Evolutionary conservation across 805 yeast species (phyloP), one percentile per base, ranked within the genome.

Genomic region (Wickerhamiella parazyma): DNA sequence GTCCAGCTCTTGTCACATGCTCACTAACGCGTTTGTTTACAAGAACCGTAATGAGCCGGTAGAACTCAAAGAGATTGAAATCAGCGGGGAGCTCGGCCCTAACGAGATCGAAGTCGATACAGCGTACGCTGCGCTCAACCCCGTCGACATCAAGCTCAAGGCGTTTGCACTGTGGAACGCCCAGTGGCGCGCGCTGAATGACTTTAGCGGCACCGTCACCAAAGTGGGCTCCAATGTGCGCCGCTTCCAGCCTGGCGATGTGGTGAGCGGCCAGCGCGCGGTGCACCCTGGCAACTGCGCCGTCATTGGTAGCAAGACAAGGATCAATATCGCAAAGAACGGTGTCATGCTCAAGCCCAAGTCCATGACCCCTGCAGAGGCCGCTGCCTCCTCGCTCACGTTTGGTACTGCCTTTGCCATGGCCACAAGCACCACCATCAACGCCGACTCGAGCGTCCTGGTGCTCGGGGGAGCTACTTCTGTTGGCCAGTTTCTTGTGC

Each of bases 391-490:
- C 60, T 80, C 84, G 0, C 59, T 78, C 50, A 77, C 74, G 0
- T 73, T 70, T 50, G 74, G 75, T 14, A 78, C 91, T 4, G 87
- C 89, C 1, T 67, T 54, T 49, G 55, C 64, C 39, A 54, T 67
- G 37, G 56, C 70, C 21, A 55, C 56, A 6, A 48, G 53, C 5
- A 62, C 65, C 48, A 56, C 60, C 17, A 58, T 71, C 17, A 63
- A 62, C 8, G n/a, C 25, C 4, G 38, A 33, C 33, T 22, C 45
- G 16, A 31, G 29, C 14, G 72, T 80, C 3, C 65, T 81, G 38
- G 67, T 84, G 20, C 62, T 80, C 37, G 94, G 94, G 28, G 91
- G 81, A 22, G 76, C 80, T 11, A 78, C 93, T 1, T 60, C 80
- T 10, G 86, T 80, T n/a, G 86, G 87, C 19, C 55, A 67, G 26